Evolutionary conservation across 768 basidiomycete genomes (phyloP).

Genomic region (Arthromyces matolae): DNA sequence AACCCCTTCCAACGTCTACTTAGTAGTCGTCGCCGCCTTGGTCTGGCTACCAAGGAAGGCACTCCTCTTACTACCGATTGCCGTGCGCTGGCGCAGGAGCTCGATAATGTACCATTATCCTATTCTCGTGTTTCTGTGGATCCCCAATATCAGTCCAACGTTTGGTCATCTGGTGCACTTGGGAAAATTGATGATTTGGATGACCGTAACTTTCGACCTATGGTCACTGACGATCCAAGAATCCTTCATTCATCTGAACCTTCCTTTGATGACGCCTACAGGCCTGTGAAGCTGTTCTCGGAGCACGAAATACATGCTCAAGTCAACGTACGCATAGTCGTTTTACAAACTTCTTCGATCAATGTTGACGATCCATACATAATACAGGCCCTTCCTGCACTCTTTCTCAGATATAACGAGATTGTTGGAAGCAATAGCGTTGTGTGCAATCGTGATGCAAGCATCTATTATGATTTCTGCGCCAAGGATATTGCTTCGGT

Average conservation of each 20-base stretch:
- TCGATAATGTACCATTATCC: constrained; percentile 1
- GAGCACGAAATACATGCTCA: constrained; percentile 10
- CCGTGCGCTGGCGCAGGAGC: constrained; percentile 2
- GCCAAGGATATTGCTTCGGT: constrained; percentile 4
- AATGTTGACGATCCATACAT: too few species aligned
- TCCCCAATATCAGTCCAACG: too few species aligned
- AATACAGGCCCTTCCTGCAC: constrained; percentile 6
- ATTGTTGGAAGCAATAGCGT: constrained; percentile 7
- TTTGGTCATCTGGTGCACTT: not conserved
- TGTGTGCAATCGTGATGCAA: constrained; percentile 3
- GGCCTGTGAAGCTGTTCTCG: constrained; percentile 8
- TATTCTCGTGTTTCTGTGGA: too few species aligned
- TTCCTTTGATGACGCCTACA: too few species aligned
- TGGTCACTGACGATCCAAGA: too few species aligned
- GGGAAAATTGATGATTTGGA: constrained; percentile 3
- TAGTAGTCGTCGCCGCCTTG: not conserved
- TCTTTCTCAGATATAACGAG: constrained; percentile 12
- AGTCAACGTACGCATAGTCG: too few species aligned
- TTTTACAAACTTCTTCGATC: too few species aligned
- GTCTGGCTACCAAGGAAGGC: not conserved
- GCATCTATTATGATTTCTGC: constrained; percentile 14
- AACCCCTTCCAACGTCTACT: constrained; percentile 5
- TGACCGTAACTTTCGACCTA: constrained; percentile 5
- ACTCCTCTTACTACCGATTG: not conserved
- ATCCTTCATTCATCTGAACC: too few species aligned